phyloP scores from a whole-genome alignment of 129 eudicot species.

The Lactuca saligna region DNA sequence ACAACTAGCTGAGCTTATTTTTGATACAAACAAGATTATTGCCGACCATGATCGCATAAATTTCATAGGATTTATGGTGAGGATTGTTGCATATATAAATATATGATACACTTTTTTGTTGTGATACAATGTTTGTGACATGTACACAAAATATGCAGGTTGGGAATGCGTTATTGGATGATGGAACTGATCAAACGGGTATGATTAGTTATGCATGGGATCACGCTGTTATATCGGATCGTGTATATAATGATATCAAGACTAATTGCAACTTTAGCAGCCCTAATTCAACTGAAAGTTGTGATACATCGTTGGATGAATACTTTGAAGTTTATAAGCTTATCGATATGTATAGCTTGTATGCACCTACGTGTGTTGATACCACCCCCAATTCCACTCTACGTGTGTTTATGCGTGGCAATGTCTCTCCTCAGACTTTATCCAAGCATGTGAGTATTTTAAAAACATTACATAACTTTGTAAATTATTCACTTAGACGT shows the following conservation, averaged over 20 bases:
- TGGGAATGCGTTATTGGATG: constrained; percentile 82
- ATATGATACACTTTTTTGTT: no score
- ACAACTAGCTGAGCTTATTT: constrained; percentile 59
- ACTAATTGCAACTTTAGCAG: constrained; percentile 54
- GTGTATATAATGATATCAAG: constrained; percentile 40
- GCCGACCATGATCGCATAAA: constrained; percentile 52
- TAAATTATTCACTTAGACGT: not conserved
- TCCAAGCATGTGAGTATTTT: constrained; percentile 48
- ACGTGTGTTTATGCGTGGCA: constrained; percentile 30
- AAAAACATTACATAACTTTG: not conserved
- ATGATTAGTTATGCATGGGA: constrained; percentile 83
- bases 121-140: not conserved
- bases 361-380: constrained; percentile 56
- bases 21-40: constrained; percentile 52
- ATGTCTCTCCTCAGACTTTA: constrained; percentile 46
- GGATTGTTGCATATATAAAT: not conserved
- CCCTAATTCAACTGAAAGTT: constrained; percentile 12
- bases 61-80: constrained; percentile 78
- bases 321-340: constrained; percentile 58
- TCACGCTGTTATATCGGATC: constrained; percentile 86
- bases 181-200: constrained; percentile 78
- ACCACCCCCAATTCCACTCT: constrained; percentile 30
- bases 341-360: constrained; percentile 90
- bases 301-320: constrained; percentile 38
- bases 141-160: constrained; percentile 42